Evolutionary conservation across 1,284 basidiomycete genomes (phyloP).

Genomic region (Coniferiporia sulphurascens): DNA sequence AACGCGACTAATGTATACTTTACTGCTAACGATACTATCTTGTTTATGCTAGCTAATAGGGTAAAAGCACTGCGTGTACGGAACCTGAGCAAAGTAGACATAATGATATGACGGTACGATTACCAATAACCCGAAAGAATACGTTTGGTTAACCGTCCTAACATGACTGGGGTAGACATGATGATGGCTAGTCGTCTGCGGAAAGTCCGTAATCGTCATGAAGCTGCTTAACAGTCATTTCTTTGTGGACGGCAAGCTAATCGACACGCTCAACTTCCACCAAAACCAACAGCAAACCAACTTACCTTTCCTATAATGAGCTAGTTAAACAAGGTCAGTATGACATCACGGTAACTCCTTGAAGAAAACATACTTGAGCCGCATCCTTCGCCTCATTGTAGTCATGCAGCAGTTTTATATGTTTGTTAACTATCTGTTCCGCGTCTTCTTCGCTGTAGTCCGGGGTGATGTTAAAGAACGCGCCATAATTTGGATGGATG

Average conservation of each 20-base stretch:
- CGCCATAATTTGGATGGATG: too few relatives aligned
- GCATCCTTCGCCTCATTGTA: conserved; percentile 83
- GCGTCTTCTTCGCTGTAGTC: conserved; percentile 47
- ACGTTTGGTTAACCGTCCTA: too few relatives aligned
- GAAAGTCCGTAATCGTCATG: conserved; percentile 63
- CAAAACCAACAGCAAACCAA: conserved; percentile 7
- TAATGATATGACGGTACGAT: too few relatives aligned
- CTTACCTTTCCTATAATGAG: conserved; percentile 54
- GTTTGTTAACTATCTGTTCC: conserved; percentile 58
- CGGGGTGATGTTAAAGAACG: too few relatives aligned
- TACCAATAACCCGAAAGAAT: too few relatives aligned
- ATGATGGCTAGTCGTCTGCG: conserved; percentile 33
- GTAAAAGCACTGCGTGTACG: too few relatives aligned
- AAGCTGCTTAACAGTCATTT: conserved; percentile 64
- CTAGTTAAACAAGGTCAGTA: conserved; percentile 27
- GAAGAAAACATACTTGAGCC: conserved; percentile 47
- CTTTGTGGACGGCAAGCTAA: conserved; percentile 60
- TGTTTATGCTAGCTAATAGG: too few relatives aligned
- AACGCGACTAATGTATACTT: too few relatives aligned
- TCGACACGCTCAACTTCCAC: conserved; percentile 5
- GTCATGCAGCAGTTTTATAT: conserved; percentile 66
- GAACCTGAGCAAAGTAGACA: too few relatives aligned
- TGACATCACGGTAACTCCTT: background rate
- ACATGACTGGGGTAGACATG: too few relatives aligned
- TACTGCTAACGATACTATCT: too few relatives aligned